phyloP scores from a whole-genome alignment of 257 asterid species.

The Agastache rugosa region DNA sequence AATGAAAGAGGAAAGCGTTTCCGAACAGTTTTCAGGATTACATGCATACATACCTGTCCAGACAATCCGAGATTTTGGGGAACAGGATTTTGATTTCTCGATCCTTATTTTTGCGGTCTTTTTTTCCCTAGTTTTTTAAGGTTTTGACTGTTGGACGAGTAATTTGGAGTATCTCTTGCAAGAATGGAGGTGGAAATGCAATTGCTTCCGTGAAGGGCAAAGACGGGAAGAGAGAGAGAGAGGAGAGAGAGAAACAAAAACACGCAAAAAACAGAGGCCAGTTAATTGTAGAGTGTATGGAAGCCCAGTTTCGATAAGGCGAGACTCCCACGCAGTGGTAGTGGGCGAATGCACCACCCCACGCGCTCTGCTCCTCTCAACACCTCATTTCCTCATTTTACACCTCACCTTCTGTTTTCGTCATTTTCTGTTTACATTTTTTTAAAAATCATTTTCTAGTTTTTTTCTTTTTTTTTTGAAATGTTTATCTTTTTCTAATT shows the following conservation, averaged over 20 bases:
- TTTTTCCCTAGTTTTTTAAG: slow-evolving; percentile 23
- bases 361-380: slow-evolving; percentile 38
- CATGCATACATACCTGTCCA: slow-evolving; percentile 46
- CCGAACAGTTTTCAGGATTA: slow-evolving; percentile 27
- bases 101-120: slow-evolving; percentile 18
- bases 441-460: neutral
- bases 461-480: too few relatives aligned
- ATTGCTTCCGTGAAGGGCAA: slow-evolving; percentile 61
- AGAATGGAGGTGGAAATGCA: slow-evolving; percentile 35
- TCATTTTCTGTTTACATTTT: neutral
- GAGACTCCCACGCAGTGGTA: slow-evolving; percentile 30
- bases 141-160: slow-evolving; percentile 38
- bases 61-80: slow-evolving; percentile 41
- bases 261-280: slow-evolving; percentile 52
- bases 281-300: slow-evolving; percentile 45
- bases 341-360: neutral
- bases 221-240: slow-evolving; percentile 16
- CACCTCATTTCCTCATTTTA: slow-evolving; percentile 28
- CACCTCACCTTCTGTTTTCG: slow-evolving; percentile 37
- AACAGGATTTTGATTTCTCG: slow-evolving; percentile 18
- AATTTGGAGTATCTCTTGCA: slow-evolving; percentile 29
- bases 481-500: too few relatives aligned
- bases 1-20: slow-evolving; percentile 37
- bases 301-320: slow-evolving; percentile 59
- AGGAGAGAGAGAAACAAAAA: too few relatives aligned